A percentile compares a stretch with the other conserved stretches of the same genome.
phyloP scores from a whole-genome alignment of 306 rosid genomes.

The Sindora glabra region DNA sequence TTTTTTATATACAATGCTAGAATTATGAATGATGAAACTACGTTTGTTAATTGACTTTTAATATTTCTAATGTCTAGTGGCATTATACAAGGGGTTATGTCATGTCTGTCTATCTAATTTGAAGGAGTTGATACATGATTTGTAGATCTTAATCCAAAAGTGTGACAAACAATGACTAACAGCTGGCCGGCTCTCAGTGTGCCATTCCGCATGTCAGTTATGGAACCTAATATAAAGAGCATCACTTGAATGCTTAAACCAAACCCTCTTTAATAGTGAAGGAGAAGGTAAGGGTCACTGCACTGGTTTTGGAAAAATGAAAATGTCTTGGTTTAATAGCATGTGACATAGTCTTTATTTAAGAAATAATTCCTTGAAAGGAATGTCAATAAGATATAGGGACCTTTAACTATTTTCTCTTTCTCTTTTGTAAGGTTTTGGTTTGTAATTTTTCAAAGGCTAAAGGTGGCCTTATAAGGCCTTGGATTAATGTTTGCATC shows the following conservation, averaged over 20 bases:
- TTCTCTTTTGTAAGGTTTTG: conserved; percentile 22
- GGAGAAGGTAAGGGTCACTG: conserved; percentile 79
- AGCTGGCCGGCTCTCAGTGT: conserved; percentile 84
- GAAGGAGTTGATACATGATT: conserved; percentile 9
- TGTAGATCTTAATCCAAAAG: conserved; percentile 88
- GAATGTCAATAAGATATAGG: conserved; percentile 62
- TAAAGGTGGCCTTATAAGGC: conserved; percentile 32
- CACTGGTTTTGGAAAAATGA: conserved; percentile 77
- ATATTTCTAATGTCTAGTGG: not conserved
- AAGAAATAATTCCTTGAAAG: conserved; percentile 52
- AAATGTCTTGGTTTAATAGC: conserved; percentile 57
- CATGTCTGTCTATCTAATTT: no score
- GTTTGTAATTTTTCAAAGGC: conserved; percentile 48
- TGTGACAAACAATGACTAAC: conserved; percentile 87
- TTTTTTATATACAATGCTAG: no score
- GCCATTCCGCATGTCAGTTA: conserved; percentile 86
- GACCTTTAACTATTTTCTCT: conserved; percentile 23
- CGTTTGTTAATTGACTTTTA: no score
- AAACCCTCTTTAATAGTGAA: conserved; percentile 75
- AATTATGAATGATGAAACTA: no score
- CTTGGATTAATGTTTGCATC: conserved; percentile 47
- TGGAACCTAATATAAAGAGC: conserved; percentile 91
- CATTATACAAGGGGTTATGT: not conserved
- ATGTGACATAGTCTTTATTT: conserved; percentile 39
- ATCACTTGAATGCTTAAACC: conserved; percentile 91